Evolutionary conservation across 768 basidiomycete species (phyloP), one percentile per base, ranked within the genome.

Genomic region (Macrocybe gigantea): DNA sequence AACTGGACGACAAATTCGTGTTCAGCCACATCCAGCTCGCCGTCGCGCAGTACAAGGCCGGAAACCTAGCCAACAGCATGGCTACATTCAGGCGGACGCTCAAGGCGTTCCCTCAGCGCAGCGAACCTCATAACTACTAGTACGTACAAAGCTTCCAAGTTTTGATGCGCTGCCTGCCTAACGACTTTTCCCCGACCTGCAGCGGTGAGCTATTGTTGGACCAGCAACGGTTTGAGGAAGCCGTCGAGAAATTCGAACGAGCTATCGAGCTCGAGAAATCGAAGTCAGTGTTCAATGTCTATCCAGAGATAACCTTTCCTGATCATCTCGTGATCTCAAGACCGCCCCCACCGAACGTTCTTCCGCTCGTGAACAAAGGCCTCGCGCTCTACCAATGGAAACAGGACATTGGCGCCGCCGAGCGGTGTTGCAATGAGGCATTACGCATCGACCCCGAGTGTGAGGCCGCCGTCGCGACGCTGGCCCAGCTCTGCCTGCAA

Each of bases 11-110:
- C 47, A 59, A 72, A 33, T 99, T 98, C 59, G 93, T 98, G 52
- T 99, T 97, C 75, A 89, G 86, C 52, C 96, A 98, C 57, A 95
- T 99, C 51, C 95, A 99, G 61, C 78, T 92, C 45, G 96, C 95
- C 1, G 96, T 98, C 15, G 96, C 95, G 34, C 88, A 92, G 64
- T 99, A 98, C 81, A 97, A 98, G 75, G 64, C 79, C 47, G 88
- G 80, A 32, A 77, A 89, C 52, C 58, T 85, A 8, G 81, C 78
- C 13, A 85, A 84, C 53, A 86, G 86, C 59, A 93, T 95, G 89
- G 88, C 85, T 11, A 88, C 85, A 7, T 99, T 98, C 79, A 73
- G 93, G 56, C 70, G 80, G 57, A 88, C 93, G 38, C 72, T 97
- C 64, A 79, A 83, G 56, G 72, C 80, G 4, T 96, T 97, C 85